Evolutionary conservation across 2,329 filamentous ascomycete genomes (phyloP), one percentile per base, ranked within the genome.

Genomic region (Dryadomyces sulphureus): DNA sequence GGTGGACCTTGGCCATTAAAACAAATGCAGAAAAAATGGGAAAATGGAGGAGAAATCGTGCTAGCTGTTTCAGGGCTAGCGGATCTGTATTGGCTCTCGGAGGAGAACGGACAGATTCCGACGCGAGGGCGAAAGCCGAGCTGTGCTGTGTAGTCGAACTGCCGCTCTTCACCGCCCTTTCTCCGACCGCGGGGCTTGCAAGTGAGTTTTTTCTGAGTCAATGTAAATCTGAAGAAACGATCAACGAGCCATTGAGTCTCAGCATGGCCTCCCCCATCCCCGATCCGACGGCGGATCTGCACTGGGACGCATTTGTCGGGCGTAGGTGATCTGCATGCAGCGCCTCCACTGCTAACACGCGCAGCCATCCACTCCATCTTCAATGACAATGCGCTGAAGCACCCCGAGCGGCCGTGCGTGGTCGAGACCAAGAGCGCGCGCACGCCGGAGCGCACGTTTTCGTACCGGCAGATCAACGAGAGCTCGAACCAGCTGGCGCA

Each of bases 391-490:
- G 85, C 85, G 8, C 62, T 72, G 57, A 71, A 66, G 50, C 70
- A 84, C 56, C 87, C 87, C 1, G 77, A 85, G 36, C 56, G 61
- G 30, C 54, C 56, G 1, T 76, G 72, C 48, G 70, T 75, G 32
- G 57, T 61, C 11, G 72, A 75, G 55, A 75, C 72, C 45, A 60
- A 59, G 53, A 60, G 59, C 25, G 62, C 64, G n/a, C 52, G 52
- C 11, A 66, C 70, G 3, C 70, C 79, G 7, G 68, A 79, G 59
- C 71, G 84, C 51, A 65, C 64, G 42, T 95, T 92, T 62, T 90
- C 79, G 21, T 96, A 95, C 62, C 69, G 70, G 53, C 85, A 94
- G 57, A 94, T 96, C 58, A 74, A 88, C 58, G 83, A 94, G 65
- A 81, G 82, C 0, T 83, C 85, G 25, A 93, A 93, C 59, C 70